Base-by-base conservation (phyloP, 805 yeast genomes). In the Candida khao-thaluensis region DNA sequence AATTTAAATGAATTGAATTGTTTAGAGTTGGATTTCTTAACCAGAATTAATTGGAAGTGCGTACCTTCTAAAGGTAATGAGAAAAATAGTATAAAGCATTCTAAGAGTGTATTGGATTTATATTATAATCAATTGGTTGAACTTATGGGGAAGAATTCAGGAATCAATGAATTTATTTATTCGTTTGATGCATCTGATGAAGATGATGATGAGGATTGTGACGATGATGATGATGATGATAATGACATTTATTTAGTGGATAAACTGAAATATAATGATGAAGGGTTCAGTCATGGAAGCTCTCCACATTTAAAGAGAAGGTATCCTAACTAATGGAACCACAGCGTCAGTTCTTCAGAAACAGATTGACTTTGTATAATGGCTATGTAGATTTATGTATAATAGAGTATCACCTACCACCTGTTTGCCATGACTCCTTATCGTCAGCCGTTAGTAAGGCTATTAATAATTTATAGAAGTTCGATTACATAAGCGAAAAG, bases 1-100 rank as follows among this genome's bases (percentile, higher is more conserved):
- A 87, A 87, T 30, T 66, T 83, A 34, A 74, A 80, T 43, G 97
- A 89, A 56, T 68, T 90, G 49, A 93, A 93, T 59, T 72, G 91
- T 40, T 69, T 91, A 33, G 99, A 91, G 57, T 80, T 85, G 38
- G 98, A 93, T 60, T 89, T 93, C 53, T 71, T 91, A 31, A 75
- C 76, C 35, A 71, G 89, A 45, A 91, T 91, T 7, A 78, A 81
- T 43, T 91, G 93, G 77, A 70, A 59, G 35, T 61, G 70, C 30
- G 55, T 69, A n/a, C 74, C 74, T 1, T 64, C 65, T 4, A 64
- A 61, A 41, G 53, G 44, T 41, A 45, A 43, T 33, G 45, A 43
- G 30, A 33, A 37, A 35, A 41, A 51, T 12, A 42, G 46, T 24
- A 66, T 68, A 26, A 53, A 52, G 34, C 55, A 59, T 42, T 61